These are phyloP conservation scores for Arthrobotrys pseudoclavata DNA, from an alignment of 2,329 filamentous ascomycete species.

Conservation along the genomic window DNA sequence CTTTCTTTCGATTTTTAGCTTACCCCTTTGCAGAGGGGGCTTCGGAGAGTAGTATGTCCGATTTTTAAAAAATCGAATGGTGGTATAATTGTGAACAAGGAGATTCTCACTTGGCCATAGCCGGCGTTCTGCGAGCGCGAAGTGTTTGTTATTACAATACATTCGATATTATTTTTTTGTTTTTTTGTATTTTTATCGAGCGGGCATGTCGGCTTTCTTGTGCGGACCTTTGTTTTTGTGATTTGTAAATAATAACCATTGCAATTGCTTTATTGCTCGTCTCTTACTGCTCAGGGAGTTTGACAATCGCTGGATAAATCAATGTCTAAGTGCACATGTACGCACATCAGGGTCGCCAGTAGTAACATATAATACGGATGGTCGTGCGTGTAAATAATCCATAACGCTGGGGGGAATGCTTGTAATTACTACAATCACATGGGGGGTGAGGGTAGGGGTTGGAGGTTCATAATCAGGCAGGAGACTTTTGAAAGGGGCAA, in stretches of 20 bases:
- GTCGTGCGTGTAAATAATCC: neutral
- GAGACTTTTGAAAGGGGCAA: neutral
- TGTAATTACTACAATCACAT: neutral
- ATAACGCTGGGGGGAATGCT: slow-evolving; percentile 3
- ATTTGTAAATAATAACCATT: slow-evolving; percentile 18
- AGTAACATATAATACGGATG: neutral
- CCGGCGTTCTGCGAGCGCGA: slow-evolving; percentile 50
- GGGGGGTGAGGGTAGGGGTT: neutral
- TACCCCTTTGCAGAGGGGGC: neutral
- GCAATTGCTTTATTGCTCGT: neutral
- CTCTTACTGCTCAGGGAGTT: neutral
- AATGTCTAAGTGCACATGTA: too few species aligned
- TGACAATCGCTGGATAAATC: neutral
- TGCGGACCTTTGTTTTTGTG: neutral
- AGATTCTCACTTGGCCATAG: neutral
- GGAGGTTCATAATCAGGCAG: too few species aligned
- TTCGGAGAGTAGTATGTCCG: neutral
- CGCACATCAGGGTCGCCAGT: too few species aligned
- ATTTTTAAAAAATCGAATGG: neutral
- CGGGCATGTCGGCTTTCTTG: slow-evolving; percentile 8
- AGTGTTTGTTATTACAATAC: neutral
- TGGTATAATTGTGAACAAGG: neutral
- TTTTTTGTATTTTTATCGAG: slow-evolving; percentile 31
- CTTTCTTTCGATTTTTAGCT: neutral
- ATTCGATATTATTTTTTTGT: neutral